Base-by-base conservation (phyloP, 495 filamentous ascomycete genomes). In the Xylaria castorea region DNA sequence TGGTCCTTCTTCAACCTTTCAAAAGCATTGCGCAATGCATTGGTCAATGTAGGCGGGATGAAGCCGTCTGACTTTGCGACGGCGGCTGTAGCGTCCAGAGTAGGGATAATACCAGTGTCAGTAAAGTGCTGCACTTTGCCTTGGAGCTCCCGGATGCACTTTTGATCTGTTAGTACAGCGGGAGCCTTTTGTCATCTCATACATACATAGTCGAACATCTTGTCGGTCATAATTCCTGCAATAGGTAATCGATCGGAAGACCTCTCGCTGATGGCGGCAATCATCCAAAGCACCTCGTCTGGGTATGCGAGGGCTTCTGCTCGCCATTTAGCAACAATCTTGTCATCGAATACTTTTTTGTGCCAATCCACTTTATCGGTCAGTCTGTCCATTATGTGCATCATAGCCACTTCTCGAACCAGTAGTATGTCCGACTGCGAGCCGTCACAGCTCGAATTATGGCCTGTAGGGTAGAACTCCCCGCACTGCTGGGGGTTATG, bases 341-440 rank as follows among this genome's bases (percentile, higher is more conserved):
- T 57, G 1, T 86, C 80, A 75, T 91, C 80, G 70, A 88, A 88
- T 58, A 91, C 82, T 77, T 91, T 87, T 25, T 80, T 77, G 70
- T 88, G 82, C 89, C 87, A 91, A 40, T 85, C 77, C 2, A 78
- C 77, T 63, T 86, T 86, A 73, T 84, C 81, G 2, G 80, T 81
- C 14, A 85, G 55, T 2, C 64, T 63, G 66, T 84, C 78, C 81
- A 84, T 82, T 8, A 83, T 27, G 5, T 75, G 36, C 70, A 84
- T 78, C 82, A 85, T 85, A 60, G 78, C 78, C 6, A 82, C 74
- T 68, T 83, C 83, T 27, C 82, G 78, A 32, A 82, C 74, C 6
- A 58, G 72, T 34, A 83, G 44, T 1, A 71, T 0, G 27, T 36
- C 42, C n/a, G 74, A 69, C 14, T 32, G 20, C 4, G 64, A 25